Evolutionary conservation across 2,329 filamentous ascomycete genomes (phyloP), one percentile per base, ranked within the genome.

Genomic region (Botrytis cinerea): DNA sequence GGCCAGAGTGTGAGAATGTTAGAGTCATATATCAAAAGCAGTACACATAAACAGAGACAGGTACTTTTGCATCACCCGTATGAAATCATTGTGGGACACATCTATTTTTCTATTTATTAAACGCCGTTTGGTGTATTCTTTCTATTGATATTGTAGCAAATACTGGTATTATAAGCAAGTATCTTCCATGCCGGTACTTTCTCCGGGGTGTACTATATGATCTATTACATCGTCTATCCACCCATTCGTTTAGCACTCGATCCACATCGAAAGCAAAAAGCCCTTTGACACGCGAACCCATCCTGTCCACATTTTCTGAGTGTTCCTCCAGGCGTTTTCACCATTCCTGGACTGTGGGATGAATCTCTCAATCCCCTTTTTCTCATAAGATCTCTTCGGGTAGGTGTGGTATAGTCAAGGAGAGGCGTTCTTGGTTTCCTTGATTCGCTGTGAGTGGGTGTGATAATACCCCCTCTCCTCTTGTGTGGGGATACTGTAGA

Each of bases 211-310:
- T 14, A n/a, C 35, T 43, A 22, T 28, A 57, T 57, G 4, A 22
- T 22, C 35, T 54, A n/a, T 43, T 40, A 16, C 4, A 43, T 43
- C 38, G 40, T 22, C 18, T 6, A 28, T 43, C 10, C 66, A 43
- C 54, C 38, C 59, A 32, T 32, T 2, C 35, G 16, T 22, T 68
- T n/a, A n/a, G 63, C 48, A 25, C 45, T 51, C 71, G 38, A 12
- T 25, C 75, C 74, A 68, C 89, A 90, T 16, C 83, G 84, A 76
- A 91, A 89, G 80, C 89, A 91, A 81, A 90, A 90, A 74, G 88
- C 85, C 71, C 86, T 83, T 5, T 85, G 85, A 75, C 89, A 91
- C 25, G 81, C 82, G 78, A 87, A 90, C 20, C 86, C 88, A 75
- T 85, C 84, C 75, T 86, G 81, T 5, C 89, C 89, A 74, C 89